Percentiles rank a stretch among this genome's conserved stretches.
These are phyloP conservation scores for Lepidium campestre DNA, from an alignment of 441 rosid species.

Conservation along the genomic window DNA sequence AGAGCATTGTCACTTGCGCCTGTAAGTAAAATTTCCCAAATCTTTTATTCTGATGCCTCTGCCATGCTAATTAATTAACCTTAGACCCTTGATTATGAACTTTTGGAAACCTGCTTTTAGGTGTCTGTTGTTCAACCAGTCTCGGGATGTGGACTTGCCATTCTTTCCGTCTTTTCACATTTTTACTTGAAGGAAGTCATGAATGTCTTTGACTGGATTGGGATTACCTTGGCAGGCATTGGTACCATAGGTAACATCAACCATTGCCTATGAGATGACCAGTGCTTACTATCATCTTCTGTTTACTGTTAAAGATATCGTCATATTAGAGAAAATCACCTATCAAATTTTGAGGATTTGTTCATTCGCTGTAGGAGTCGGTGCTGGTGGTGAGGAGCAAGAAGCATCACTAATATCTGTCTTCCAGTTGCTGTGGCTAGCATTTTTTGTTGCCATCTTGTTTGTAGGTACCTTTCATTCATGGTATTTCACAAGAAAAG, in stretches of 20 bases:
- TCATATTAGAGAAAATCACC: neutral
- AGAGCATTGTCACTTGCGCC: conserved; percentile 89
- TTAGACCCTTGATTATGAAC: neutral
- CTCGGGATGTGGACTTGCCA: conserved; percentile 94
- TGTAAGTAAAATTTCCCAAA: conserved; percentile 26
- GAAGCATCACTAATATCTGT: conserved; percentile 65
- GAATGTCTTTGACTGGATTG: conserved; percentile 94
- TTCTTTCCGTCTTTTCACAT: conserved; percentile 89
- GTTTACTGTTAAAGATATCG: neutral
- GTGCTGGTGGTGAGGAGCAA: conserved; percentile 98
- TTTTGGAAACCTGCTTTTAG: conserved; percentile 32
- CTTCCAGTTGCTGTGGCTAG: conserved; percentile 84
- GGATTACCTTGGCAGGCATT: conserved; percentile 85
- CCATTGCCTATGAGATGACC: conserved; percentile 9
- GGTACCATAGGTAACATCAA: conserved; percentile 84
- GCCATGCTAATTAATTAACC: neutral
- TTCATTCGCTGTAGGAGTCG: conserved; percentile 59
- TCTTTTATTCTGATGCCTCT: conserved; percentile 2
- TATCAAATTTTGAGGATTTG: neutral
- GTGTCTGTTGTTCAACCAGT: conserved; percentile 97
- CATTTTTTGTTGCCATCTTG: conserved; percentile 68
- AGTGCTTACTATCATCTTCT: conserved; percentile 1
- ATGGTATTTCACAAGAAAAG: conserved; percentile 12
- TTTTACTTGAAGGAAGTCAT: conserved; percentile 92
- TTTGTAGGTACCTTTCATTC: conserved; percentile 92